A percentile compares a stretch with the other conserved stretches of the same genome.
Evolutionary conservation across 2,329 filamentous ascomycete species (phyloP).

Genomic region (Orbilia ellipsospora): DNA sequence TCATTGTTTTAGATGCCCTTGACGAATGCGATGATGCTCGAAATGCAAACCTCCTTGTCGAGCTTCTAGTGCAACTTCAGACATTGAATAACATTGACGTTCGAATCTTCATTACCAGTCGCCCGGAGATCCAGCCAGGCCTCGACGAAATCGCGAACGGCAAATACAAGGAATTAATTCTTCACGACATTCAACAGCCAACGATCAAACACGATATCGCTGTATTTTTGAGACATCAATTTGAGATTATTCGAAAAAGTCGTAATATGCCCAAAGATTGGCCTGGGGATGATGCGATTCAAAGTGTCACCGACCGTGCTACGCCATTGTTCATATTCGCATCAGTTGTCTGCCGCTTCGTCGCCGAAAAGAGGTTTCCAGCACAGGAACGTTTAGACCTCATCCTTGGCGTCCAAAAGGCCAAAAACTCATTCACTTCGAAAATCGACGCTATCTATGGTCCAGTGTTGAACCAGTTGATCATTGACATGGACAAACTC

Average conservation of each 20-base stretch:
- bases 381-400: not conserved
- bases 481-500: not conserved
- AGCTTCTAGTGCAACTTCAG: conserved; percentile 56
- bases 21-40: conserved; percentile 61
- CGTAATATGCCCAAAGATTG: not conserved
- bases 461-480: conserved; percentile 10
- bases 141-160: conserved; percentile 47
- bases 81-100: conserved; percentile 33
- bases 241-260: not conserved
- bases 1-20: conserved; percentile 61
- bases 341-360: conserved; percentile 6
- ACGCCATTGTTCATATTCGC: conserved; percentile 15
- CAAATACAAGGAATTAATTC: conserved; percentile 31
- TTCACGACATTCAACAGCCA: conserved; percentile 27
- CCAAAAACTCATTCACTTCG: not conserved
- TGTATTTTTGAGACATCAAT: conserved; percentile 5
- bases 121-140: conserved; percentile 56
- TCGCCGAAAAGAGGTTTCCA: not conserved
- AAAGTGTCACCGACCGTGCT: not conserved
- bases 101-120: conserved; percentile 57
- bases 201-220: conserved; percentile 59
- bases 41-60: conserved; percentile 60
- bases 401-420: not conserved
- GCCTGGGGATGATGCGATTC: conserved; percentile 2
- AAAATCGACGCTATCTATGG: conserved; percentile 14